Conservation (phyloP, 192 early-diverging fungal species). For the Umbelopsis ramanniana region DNA sequence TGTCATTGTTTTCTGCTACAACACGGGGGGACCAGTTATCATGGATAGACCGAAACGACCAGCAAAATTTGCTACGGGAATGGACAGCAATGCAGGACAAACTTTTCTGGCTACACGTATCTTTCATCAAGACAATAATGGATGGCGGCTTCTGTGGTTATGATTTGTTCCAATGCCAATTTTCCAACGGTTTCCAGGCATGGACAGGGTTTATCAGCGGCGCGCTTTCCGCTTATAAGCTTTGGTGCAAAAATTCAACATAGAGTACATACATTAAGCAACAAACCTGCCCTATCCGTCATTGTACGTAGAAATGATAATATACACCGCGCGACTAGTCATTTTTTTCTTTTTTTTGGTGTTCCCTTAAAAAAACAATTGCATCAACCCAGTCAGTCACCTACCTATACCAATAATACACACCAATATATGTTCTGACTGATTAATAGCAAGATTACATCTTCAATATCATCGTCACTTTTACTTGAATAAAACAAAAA, state of each 20-base stretch:
- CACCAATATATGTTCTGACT: too few species aligned
- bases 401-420: too few species aligned
- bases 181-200: conserved; percentile 54
- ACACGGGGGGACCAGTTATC: background rate
- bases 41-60: conserved; percentile 17
- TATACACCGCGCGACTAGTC: too few species aligned
- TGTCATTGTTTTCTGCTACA: background rate
- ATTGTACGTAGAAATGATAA: too few species aligned
- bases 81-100: conserved; percentile 45
- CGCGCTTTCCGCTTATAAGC: conserved; percentile 51
- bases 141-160: conserved; percentile 81
- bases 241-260: conserved; percentile 38
- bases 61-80: conserved; percentile 31
- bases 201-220: conserved; percentile 58
- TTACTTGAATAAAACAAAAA: too few species aligned
- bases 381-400: too few species aligned
- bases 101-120: conserved; percentile 58
- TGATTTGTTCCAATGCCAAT: conserved; percentile 54
- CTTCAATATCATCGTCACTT: too few species aligned
- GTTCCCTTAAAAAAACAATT: too few species aligned
- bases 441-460: too few species aligned
- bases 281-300: too few species aligned
- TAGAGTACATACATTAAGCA: conserved; percentile 1
- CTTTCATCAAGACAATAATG: conserved; percentile 65
- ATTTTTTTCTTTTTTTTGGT: too few species aligned